These are phyloP conservation scores for Sugiyamaella pinicola DNA, from an alignment of 1,139 yeast genomes.

Conservation along the genomic window DNA sequence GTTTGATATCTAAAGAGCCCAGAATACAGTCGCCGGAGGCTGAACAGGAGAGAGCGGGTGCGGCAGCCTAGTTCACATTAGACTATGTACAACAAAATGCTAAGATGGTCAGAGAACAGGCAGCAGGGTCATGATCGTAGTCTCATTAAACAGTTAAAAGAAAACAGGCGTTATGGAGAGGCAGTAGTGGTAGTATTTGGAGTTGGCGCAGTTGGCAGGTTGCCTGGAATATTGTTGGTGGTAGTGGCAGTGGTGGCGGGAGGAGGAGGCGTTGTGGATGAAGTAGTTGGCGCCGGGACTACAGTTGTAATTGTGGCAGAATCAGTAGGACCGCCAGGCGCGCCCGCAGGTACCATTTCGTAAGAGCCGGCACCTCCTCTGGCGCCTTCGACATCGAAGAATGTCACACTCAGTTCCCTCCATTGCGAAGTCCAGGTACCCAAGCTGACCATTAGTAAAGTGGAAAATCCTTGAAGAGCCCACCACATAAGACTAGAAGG, in stretches of 20 bases:
- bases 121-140: background rate
- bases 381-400: conserved; percentile 55
- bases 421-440: conserved; percentile 88
- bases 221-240: too few relatives aligned
- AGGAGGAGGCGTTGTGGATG: background rate
- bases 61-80: background rate
- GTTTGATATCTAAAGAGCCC: background rate
- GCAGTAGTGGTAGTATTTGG: background rate
- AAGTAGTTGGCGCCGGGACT: background rate
- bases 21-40: background rate
- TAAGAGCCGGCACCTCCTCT: conserved; percentile 6
- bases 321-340: background rate
- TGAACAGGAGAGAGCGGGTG: too few relatives aligned
- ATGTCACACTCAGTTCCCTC: conserved; percentile 85
- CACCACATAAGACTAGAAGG: conserved; percentile 84
- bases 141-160: background rate
- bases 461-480: conserved; percentile 70
- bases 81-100: background rate
- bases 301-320: background rate
- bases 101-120: background rate
- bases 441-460: conserved; percentile 67
- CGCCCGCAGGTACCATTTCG: conserved; percentile 19
- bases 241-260: too few relatives aligned
- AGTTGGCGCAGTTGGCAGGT: too few relatives aligned
- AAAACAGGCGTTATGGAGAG: background rate